These are phyloP conservation scores for Cotoneaster glaucophyllus DNA, from an alignment of 306 rosid species.

Conservation along the genomic window DNA sequence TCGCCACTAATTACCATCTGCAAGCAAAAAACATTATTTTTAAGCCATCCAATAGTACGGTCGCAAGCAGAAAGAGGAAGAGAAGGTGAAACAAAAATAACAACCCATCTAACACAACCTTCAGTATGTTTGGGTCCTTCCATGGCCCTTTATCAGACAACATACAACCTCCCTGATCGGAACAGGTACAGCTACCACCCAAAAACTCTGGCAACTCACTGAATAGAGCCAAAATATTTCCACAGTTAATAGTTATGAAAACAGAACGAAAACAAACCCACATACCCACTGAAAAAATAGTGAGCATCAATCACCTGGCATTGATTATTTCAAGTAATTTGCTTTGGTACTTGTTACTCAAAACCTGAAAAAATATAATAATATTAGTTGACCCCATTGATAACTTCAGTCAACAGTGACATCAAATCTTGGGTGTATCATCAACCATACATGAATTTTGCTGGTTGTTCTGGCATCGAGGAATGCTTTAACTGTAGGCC, in stretches of 20 bases:
- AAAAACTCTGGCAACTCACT: constrained; percentile 88
- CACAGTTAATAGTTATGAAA: constrained; percentile 10
- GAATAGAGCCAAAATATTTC: constrained; percentile 19
- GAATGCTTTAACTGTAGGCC: constrained; percentile 75
- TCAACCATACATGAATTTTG: constrained; percentile 76
- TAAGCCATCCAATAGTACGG: constrained; percentile 14
- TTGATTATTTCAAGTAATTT: constrained; percentile 74
- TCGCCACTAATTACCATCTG: constrained; percentile 77
- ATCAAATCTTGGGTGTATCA: constrained; percentile 3
- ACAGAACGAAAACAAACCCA: constrained; percentile 4
- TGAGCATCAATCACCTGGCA: constrained; percentile 45
- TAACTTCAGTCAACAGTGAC: constrained; percentile 7
- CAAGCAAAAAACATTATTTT: constrained; percentile 15
- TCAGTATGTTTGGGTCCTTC: constrained; percentile 67
- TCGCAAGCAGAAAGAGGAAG: constrained; percentile 4
- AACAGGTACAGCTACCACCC: constrained; percentile 83
- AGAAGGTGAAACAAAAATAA: background rate
- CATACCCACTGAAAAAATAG: constrained; percentile 1
- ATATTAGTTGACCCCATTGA: constrained; percentile 13
- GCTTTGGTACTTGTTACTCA: constrained; percentile 72
- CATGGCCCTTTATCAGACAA: constrained; percentile 91
- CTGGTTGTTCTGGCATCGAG: constrained; percentile 75
- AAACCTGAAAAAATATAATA: constrained; percentile 51
- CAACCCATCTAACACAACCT: constrained; percentile 41
- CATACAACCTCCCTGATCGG: constrained; percentile 75